A percentile compares a stretch with the other conserved stretches of the same genome.
Evolutionary conservation across 805 yeast species (phyloP).

Genomic region (Schwanniomyces sp.): DNA sequence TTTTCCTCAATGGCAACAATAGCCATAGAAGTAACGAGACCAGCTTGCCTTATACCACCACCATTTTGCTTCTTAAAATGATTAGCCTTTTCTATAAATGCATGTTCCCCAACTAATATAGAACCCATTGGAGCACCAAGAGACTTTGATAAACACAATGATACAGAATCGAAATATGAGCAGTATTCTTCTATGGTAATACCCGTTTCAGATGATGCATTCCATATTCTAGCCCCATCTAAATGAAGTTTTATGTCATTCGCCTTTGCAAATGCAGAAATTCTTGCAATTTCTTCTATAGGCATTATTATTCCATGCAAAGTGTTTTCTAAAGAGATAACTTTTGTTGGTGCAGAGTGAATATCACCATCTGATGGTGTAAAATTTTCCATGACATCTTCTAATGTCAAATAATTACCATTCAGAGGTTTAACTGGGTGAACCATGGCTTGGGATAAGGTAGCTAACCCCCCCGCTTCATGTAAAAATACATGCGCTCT

Average conservation of each 20-base stretch:
- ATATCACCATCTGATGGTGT: conserved; percentile 77
- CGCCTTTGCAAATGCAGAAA: conserved; percentile 66
- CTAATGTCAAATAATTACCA: conserved; percentile 74
- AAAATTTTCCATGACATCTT: conserved; percentile 65
- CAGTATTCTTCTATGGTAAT: conserved; percentile 70
- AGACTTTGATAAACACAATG: conserved; percentile 85
- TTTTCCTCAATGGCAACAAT: conserved; percentile 72
- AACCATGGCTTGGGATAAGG: conserved; percentile 90
- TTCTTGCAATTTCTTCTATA: conserved; percentile 68
- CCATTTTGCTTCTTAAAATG: conserved; percentile 91
- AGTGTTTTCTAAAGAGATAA: conserved; percentile 86
- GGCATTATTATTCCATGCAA: conserved; percentile 83
- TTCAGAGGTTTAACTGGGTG: conserved; percentile 77
- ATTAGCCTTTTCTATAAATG: conserved; percentile 65
- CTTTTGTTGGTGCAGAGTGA: conserved; percentile 84
- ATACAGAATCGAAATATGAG: conserved; percentile 79
- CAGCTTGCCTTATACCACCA: conserved; percentile 91
- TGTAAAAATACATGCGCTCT: conserved; percentile 79
- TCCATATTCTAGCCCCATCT: conserved; percentile 96
- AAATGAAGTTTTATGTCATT: conserved; percentile 67
- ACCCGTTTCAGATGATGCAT: conserved; percentile 77
- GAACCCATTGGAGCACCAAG: conserved; percentile 95
- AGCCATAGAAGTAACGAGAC: conserved; percentile 81
- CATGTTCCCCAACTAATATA: conserved; percentile 66
- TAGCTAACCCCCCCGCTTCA: conserved; percentile 92